A percentile compares a stretch with the other conserved stretches of the same genome.
Conservation (phyloP, 176 grass and related monocot species). For the Zea mays region DNA sequence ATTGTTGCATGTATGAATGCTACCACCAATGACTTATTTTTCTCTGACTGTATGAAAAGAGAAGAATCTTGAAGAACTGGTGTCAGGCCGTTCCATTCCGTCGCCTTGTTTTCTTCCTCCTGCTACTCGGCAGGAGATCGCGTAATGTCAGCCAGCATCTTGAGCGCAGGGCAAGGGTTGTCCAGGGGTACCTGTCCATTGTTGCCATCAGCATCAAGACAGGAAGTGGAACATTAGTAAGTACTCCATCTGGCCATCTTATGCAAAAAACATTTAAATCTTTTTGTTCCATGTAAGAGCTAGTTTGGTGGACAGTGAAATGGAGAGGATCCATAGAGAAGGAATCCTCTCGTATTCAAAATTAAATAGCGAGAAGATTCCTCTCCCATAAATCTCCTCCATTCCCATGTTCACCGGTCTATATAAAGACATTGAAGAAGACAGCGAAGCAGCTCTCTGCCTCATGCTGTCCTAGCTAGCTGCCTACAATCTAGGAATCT, state of each 20-base stretch:
- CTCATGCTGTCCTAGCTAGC: neutral
- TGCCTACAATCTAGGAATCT: neutral
- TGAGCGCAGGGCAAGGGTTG: conserved; percentile 84
- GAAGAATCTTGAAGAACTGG: conserved; percentile 1
- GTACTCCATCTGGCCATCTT: neutral
- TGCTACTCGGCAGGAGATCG: conserved; percentile 53
- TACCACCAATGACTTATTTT: neutral
- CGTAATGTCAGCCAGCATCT: conserved; percentile 76
- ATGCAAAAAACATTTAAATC: too few relatives aligned
- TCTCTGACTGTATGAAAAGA: conserved; percentile 17
- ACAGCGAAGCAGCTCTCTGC: conserved; percentile 10
- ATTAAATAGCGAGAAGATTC: too few relatives aligned
- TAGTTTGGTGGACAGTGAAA: too few relatives aligned
- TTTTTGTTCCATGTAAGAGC: too few relatives aligned
- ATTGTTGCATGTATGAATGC: neutral
- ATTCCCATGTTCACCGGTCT: too few relatives aligned
- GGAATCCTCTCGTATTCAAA: too few relatives aligned
- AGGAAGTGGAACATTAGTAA: conserved; percentile 6
- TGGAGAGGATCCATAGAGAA: too few relatives aligned
- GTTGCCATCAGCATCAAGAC: conserved; percentile 27
- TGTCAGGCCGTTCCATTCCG: conserved; percentile 4
- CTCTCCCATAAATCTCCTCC: too few relatives aligned
- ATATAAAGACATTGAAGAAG: neutral
- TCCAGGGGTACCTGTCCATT: conserved; percentile 73
- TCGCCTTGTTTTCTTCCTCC: neutral